Conservation (phyloP, 192 early-diverging fungal genomes). For the Glomus cerebriforme region DNA sequence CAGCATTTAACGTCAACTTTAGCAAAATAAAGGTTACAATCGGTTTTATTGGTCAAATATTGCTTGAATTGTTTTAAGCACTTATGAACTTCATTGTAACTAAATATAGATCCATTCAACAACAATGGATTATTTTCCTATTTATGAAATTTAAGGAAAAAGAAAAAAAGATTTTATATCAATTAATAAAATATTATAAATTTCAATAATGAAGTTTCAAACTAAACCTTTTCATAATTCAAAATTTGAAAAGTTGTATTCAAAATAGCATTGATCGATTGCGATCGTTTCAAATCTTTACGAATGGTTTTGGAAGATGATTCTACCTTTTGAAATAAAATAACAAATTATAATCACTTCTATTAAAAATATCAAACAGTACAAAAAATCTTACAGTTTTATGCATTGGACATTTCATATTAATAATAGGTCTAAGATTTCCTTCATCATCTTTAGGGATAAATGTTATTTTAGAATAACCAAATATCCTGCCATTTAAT, state of each 20-base stretch:
- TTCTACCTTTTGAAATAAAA: not conserved
- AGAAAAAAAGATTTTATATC: not conserved
- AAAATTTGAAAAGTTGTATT: constrained; percentile 4
- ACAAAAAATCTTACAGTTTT: not conserved
- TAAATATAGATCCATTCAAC: not conserved
- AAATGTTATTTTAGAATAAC: not conserved
- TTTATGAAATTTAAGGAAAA: not conserved
- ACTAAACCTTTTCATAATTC: not conserved
- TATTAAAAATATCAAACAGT: not conserved
- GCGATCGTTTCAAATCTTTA: not conserved
- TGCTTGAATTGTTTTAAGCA: not conserved
- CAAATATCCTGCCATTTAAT: not conserved
- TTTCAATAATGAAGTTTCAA: not conserved
- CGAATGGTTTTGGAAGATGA: not conserved
- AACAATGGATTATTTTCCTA: not conserved
- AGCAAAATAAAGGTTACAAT: constrained; percentile 10
- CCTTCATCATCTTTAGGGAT: constrained; percentile 6
- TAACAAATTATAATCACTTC: not conserved
- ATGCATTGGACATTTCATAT: not conserved
- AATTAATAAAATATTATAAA: not conserved
- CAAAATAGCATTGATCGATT: constrained; percentile 1
- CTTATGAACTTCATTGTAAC: not conserved
- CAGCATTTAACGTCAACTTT: constrained; percentile 20
- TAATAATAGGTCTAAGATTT: not conserved
- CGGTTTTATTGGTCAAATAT: not conserved